A percentile compares a stretch with the other conserved stretches of the same genome.
These are phyloP conservation scores for Daldinia eschscholtzii DNA, from an alignment of 2,329 filamentous ascomycete genomes.

Conservation along the genomic window DNA sequence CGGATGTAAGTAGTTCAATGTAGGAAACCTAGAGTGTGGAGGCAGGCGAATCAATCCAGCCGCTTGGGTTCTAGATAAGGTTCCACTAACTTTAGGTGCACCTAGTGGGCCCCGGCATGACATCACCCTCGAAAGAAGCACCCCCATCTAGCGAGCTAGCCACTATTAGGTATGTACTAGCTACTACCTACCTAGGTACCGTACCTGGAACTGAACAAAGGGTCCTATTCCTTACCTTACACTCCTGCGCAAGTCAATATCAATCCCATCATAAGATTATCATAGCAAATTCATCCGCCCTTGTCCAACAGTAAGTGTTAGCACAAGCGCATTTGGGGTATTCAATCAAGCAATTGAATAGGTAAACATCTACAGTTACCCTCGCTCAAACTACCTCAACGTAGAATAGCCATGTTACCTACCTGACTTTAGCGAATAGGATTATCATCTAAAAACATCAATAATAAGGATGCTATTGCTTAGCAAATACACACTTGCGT, in stretches of 20 bases:
- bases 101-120: slow-evolving; percentile 33
- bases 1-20: neutral
- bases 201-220: too few relatives aligned
- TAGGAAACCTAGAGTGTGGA: slow-evolving; percentile 2
- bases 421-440: neutral
- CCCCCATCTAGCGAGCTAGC: neutral
- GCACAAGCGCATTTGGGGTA: neutral
- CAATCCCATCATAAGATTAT: neutral
- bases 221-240: too few relatives aligned
- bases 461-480: slow-evolving; percentile 8
- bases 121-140: slow-evolving; percentile 34
- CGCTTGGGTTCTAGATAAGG: slow-evolving; percentile 16
- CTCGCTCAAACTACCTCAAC: neutral
- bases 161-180: too few relatives aligned
- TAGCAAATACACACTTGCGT: neutral
- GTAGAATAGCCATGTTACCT: neutral
- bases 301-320: neutral
- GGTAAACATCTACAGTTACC: neutral
- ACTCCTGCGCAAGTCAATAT: neutral
- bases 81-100: slow-evolving; percentile 16
- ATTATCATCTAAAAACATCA: neutral
- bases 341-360: neutral
- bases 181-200: too few relatives aligned
- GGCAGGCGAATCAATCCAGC: slow-evolving; percentile 17
- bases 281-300: neutral